Conservation (phyloP, 805 yeast genomes). For the Diddensiella santjacobensis region DNA sequence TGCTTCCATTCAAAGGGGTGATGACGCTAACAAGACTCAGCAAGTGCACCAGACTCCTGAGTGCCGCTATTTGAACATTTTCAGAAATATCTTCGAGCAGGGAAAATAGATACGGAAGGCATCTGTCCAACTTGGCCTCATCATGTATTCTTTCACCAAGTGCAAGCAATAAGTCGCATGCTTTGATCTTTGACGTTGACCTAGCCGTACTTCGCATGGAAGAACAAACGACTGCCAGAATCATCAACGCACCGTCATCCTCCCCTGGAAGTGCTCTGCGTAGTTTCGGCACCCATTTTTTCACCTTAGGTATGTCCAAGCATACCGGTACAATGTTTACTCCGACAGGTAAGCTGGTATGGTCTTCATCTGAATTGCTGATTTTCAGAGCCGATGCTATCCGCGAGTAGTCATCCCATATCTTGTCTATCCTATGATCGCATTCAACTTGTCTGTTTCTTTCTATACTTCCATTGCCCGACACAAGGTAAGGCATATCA, state of each 20-base stretch:
- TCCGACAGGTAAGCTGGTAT: neutral
- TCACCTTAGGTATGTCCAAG: conserved; percentile 21
- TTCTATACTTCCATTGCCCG: conserved; percentile 7
- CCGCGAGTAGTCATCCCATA: conserved; percentile 56
- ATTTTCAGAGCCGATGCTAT: conserved; percentile 32
- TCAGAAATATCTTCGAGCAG: conserved; percentile 65
- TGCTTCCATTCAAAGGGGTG: conserved; percentile 67
- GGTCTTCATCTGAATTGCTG: conserved; percentile 1
- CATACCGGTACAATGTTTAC: conserved; percentile 15
- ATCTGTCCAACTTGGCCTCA: conserved; percentile 79
- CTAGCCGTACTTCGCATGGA: conserved; percentile 57
- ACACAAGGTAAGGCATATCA: conserved; percentile 13
- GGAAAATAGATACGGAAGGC: conserved; percentile 74
- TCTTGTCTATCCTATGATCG: conserved; percentile 54
- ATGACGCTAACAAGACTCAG: conserved; percentile 58
- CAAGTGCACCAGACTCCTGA: conserved; percentile 64
- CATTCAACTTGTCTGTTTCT: conserved; percentile 38
- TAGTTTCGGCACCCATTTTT: conserved; percentile 17
- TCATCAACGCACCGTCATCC: conserved; percentile 51
- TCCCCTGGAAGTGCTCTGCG: conserved; percentile 25
- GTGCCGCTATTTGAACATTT: conserved; percentile 62
- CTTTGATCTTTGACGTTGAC: conserved; percentile 58
- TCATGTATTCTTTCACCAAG: conserved; percentile 75
- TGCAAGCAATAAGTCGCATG: conserved; percentile 71
- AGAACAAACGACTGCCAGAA: conserved; percentile 56